These are phyloP conservation scores for Musa troglodytarum DNA, from an alignment of 176 grass and related monocot species.

Conservation along the genomic window DNA sequence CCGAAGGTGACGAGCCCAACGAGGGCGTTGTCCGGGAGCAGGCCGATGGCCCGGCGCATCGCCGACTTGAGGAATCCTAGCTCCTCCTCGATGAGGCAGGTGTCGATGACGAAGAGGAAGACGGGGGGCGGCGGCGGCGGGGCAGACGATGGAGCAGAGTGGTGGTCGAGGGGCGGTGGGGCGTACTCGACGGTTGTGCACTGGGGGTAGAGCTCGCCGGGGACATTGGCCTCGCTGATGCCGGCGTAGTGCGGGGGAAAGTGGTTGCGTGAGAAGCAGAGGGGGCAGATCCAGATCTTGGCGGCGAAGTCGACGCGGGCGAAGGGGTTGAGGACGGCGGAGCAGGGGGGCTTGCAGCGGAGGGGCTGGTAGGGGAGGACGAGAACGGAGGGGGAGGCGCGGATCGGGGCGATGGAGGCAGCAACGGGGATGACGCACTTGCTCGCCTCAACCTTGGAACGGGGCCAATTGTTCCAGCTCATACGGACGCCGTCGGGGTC, in stretches of 20 bases:
- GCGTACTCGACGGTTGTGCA: conserved; percentile 87
- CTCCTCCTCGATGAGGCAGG: conserved; percentile 97
- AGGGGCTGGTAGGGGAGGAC: conserved; percentile 61
- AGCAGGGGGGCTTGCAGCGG: conserved; percentile 86
- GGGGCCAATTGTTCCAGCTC: conserved; percentile 80
- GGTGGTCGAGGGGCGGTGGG: background rate
- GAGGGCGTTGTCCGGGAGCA: conserved; percentile 80
- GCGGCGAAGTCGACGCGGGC: conserved; percentile 89
- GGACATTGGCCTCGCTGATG: conserved; percentile 79
- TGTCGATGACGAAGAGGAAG: conserved; percentile 91
- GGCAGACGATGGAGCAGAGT: background rate
- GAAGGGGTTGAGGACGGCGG: conserved; percentile 71
- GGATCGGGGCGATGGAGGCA: conserved; percentile 49
- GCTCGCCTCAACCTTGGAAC: conserved; percentile 95
- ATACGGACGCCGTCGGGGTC: conserved; percentile 72
- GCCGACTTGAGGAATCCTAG: conserved; percentile 72
- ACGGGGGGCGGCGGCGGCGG: conserved; percentile 53
- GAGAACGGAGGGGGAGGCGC: conserved; percentile 38
- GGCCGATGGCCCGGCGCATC: conserved; percentile 70
- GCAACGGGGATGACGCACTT: conserved; percentile 86
- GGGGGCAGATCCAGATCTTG: conserved; percentile 99
- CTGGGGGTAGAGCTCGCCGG: conserved; percentile 79
- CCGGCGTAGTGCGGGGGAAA: conserved; percentile 82
- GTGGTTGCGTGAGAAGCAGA: conserved; percentile 97
- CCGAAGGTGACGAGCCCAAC: conserved; percentile 89